Percentiles rank a stretch among this genome's conserved stretches.
Evolutionary conservation across 768 basidiomycete species (phyloP).

Genomic region (Hemileccinum rubropunctum): DNA sequence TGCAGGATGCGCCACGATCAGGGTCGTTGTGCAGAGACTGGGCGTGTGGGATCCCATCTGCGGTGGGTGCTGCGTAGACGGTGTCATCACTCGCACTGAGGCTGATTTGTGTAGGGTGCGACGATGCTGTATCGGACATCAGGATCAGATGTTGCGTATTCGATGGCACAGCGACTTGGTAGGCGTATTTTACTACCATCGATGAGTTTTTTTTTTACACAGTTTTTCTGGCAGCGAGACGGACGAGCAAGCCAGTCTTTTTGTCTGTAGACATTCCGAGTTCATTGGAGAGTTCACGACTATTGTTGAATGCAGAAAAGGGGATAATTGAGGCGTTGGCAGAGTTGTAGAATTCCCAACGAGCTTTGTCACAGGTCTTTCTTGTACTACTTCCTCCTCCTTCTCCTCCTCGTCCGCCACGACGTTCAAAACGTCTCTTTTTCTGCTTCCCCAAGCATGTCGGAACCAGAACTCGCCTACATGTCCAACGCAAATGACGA

Average conservation of each 20-base stretch:
- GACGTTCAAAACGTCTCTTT: conserved; percentile 8
- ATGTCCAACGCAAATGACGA: conserved; percentile 77
- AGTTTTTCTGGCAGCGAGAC: conserved; percentile 53
- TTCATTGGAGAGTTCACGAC: conserved; percentile 25
- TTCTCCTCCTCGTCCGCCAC: conserved; percentile 16
- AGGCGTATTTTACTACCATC: conserved; percentile 24
- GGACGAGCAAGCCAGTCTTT: conserved; percentile 67
- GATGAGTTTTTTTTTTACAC: no score
- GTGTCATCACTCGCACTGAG: no score
- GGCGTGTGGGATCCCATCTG: conserved; percentile 75
- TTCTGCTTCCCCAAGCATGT: conserved; percentile 43
- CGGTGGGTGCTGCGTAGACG: no score
- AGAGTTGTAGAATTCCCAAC: no score
- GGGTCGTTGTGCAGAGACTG: conserved; percentile 72
- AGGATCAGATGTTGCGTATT: conserved; percentile 57
- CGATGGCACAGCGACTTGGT: conserved; percentile 84
- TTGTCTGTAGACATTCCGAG: conserved; percentile 62
- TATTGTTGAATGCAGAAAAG: conserved; percentile 59
- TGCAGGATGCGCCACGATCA: conserved; percentile 44
- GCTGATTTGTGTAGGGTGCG: no score
- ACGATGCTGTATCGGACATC: conserved; percentile 65
- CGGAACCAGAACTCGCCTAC: conserved; percentile 72
- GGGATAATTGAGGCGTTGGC: conserved; percentile 43
- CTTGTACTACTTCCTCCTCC: no score
- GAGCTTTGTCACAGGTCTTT: no score